Conservation (phyloP, 805 yeast species). For the Starmera quercuum region DNA sequence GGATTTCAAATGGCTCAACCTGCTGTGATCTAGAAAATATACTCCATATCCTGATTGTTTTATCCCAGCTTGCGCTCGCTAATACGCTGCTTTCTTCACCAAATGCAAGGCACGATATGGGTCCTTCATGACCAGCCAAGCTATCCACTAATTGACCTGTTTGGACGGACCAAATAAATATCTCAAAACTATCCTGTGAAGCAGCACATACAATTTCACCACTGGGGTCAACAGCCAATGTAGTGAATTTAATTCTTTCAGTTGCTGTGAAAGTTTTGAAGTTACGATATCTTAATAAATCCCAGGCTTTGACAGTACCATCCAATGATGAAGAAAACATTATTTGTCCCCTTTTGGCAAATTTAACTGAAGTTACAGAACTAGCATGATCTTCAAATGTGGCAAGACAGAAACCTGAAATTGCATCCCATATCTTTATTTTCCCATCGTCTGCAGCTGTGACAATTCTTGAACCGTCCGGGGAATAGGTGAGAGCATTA, state of each 20-base stretch:
- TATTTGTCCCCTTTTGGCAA: constrained; percentile 87
- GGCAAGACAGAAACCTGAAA: constrained; percentile 84
- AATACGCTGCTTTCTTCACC: constrained; percentile 70
- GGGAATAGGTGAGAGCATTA: constrained; percentile 79
- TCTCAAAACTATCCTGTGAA: constrained; percentile 79
- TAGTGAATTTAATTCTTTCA: constrained; percentile 76
- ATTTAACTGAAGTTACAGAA: constrained; percentile 79
- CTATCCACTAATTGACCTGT: constrained; percentile 87
- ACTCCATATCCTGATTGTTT: constrained; percentile 88
- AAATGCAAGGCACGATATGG: constrained; percentile 80
- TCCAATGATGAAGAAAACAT: constrained; percentile 87
- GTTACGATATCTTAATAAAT: constrained; percentile 83
- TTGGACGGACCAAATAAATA: constrained; percentile 96
- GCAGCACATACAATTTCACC: constrained; percentile 97
- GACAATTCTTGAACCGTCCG: constrained; percentile 87
- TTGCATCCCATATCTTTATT: constrained; percentile 92
- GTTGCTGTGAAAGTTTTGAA: constrained; percentile 93
- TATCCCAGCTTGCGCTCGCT: constrained; percentile 96
- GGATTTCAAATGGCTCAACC: constrained; percentile 85
- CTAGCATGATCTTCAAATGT: constrained; percentile 90
- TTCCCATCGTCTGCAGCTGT: constrained; percentile 97
- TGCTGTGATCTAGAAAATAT: constrained; percentile 80
- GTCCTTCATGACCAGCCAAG: constrained; percentile 92
- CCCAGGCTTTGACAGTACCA: constrained; percentile 98
- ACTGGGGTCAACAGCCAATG: constrained; percentile 92